Conservation (phyloP, 1,139 yeast species). For the Scheffersomyces segobiensis region DNA sequence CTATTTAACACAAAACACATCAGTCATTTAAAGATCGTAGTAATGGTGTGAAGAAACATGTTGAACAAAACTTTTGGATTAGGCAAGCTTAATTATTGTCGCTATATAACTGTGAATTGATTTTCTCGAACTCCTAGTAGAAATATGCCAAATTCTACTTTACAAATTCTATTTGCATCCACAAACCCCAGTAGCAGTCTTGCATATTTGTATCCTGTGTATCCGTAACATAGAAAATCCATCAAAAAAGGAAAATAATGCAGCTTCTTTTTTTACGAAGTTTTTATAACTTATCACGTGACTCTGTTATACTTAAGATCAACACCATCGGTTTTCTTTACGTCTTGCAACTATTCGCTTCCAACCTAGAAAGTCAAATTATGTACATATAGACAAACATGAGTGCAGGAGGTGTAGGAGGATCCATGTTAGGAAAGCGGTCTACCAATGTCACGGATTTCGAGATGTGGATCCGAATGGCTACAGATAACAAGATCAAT, state of each 20-base stretch:
- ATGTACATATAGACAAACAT: not conserved
- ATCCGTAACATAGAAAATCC: not conserved
- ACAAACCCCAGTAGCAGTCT: not conserved
- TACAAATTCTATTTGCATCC: no score
- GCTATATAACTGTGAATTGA: no score
- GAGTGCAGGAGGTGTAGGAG: not conserved
- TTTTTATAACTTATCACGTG: not conserved
- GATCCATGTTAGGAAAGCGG: not conserved
- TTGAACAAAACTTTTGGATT: no score
- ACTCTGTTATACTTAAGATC: not conserved
- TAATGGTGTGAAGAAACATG: not conserved
- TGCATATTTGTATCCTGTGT: not conserved
- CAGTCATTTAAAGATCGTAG: not conserved
- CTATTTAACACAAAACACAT: not conserved
- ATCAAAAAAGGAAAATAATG: not conserved
- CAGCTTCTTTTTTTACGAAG: not conserved
- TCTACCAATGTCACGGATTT: slow-evolving; percentile 15
- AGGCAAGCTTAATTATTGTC: no score
- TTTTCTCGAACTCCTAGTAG: not conserved
- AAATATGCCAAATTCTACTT: not conserved
- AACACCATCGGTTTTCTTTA: not conserved
- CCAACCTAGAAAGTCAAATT: not conserved
- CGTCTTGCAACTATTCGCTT: not conserved
- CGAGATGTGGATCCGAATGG: slow-evolving; percentile 34
- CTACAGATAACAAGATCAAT: slow-evolving; percentile 25